These are phyloP conservation scores for Corymbia calophylla DNA, from an alignment of 441 rosid species.

Conservation along the genomic window DNA sequence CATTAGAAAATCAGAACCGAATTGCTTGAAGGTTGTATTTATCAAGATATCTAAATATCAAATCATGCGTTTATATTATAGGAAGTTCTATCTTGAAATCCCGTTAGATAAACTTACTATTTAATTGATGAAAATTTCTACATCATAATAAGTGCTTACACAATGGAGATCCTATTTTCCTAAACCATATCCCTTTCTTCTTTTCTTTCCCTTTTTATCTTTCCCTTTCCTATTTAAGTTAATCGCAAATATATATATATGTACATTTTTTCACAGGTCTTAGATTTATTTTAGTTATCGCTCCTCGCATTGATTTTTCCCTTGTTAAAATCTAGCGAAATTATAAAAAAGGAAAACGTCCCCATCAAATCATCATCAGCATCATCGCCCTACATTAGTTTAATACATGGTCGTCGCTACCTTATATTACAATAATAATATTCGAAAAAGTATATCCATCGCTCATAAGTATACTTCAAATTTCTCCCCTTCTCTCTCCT, in stretches of 20 bases:
- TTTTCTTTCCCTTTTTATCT: too few species aligned
- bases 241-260: too few species aligned
- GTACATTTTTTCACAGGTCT: background rate
- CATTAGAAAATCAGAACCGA: background rate
- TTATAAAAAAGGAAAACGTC: background rate
- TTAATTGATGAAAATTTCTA: too few species aligned
- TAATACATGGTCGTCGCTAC: background rate
- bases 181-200: background rate
- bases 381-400: background rate
- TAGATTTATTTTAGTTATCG: background rate
- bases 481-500: background rate
- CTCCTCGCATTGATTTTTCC: background rate
- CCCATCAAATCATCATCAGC: background rate
- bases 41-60: too few species aligned
- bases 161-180: background rate
- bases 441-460: background rate
- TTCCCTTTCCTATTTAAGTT: background rate
- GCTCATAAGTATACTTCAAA: background rate
- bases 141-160: too few species aligned
- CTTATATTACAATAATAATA: background rate
- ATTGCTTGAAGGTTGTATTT: rapidly evolving
- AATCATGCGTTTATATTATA: rapidly evolving
- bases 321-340: background rate
- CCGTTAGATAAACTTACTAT: background rate
- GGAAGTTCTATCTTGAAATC: too few species aligned